Base-by-base conservation (phyloP, 2,329 filamentous ascomycete genomes). In the Venturia oleaginea region DNA sequence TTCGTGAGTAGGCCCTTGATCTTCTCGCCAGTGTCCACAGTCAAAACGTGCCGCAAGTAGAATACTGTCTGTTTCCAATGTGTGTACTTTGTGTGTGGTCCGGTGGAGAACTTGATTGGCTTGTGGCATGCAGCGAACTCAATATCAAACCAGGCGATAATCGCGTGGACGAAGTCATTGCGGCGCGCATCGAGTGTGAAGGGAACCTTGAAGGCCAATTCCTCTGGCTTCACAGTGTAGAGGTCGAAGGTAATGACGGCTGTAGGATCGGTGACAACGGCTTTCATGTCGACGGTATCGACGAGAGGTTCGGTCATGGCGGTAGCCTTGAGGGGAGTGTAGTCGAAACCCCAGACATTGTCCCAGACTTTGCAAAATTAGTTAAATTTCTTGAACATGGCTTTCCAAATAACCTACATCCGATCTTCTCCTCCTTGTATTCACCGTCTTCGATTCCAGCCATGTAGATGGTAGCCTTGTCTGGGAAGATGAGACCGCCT, bases 21-120 rank as follows among this genome's bases (percentile, higher is more conserved):
- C 72, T 85, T 82, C 81, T 99, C 94, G 65, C 89, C 91, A 73
- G 91, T 84, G 77, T 96, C 88, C 43, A 96, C 92, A 22, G 92
- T 97, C 68, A 99, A 81, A 40, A 96, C 90, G 70, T 99, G 92
- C 72, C 90, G 86, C 68, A 99, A 83, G 80, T 99, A 99, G 81
- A 99, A 97, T 67, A 99, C 94, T 15, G 94, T 99, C 82, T 99
- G 94, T 82, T 99, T 99, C 94, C 94, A 99, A 84, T 99, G 94
- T 22, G 94, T 99, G 81, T 97, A 97, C 81, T 97, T 97, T 71
- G 93, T 95, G 79, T 97, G 94, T 34, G 94, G 94, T 27, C 94
- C 94, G 22, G 94, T 99, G 63, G 91, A 96, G 84, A 99, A 99
- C 73, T 88, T 86, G 74, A 99, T 92, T 38, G 92, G 90, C 84